Evolutionary conservation across 1,284 basidiomycete species (phyloP).

Genomic region (Puccinia novopanici): DNA sequence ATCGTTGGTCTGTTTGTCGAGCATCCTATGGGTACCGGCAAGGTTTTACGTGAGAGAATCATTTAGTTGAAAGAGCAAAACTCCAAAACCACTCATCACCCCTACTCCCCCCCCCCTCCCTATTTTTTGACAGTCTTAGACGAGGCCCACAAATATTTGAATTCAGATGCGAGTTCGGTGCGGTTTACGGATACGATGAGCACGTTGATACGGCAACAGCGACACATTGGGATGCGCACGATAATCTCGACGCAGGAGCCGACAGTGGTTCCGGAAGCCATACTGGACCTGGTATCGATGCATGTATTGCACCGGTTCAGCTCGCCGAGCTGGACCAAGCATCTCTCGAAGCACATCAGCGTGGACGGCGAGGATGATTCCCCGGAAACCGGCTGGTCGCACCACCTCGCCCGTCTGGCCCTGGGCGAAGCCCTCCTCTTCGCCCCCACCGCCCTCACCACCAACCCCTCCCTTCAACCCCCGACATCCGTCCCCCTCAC

Average conservation of each 20-base stretch:
- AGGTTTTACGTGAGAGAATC: slow-evolving; percentile 25
- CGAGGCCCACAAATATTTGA: slow-evolving; percentile 50
- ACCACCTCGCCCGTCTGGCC: not conserved
- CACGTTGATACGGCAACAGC: slow-evolving; percentile 48
- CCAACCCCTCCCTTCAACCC: not conserved
- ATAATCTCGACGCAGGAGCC: slow-evolving; percentile 49
- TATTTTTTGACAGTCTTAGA: slow-evolving; percentile 29
- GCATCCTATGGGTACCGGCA: slow-evolving; percentile 21
- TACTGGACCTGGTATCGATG: slow-evolving; percentile 32
- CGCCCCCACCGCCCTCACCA: slow-evolving; percentile 30
- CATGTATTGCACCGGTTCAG: slow-evolving; percentile 41
- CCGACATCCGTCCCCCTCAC: not conserved
- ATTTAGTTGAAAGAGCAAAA: not conserved
- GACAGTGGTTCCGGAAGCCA: slow-evolving; percentile 38
- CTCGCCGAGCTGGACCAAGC: slow-evolving; percentile 39
- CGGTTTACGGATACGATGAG: slow-evolving; percentile 33
- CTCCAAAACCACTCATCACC: too few relatives aligned
- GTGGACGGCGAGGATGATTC: slow-evolving; percentile 10
- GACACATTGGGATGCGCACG: slow-evolving; percentile 49
- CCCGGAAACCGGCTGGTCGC: not conserved
- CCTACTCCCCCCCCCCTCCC: too few relatives aligned
- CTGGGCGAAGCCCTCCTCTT: slow-evolving; percentile 39
- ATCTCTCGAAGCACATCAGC: slow-evolving; percentile 40
- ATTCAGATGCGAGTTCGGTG: not conserved
- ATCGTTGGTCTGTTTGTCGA: slow-evolving; percentile 38